Percentiles rank a stretch among this genome's conserved stretches.
phyloP scores from a whole-genome alignment of 352 stramenopile species.

The Globisporangium cystogenes region DNA sequence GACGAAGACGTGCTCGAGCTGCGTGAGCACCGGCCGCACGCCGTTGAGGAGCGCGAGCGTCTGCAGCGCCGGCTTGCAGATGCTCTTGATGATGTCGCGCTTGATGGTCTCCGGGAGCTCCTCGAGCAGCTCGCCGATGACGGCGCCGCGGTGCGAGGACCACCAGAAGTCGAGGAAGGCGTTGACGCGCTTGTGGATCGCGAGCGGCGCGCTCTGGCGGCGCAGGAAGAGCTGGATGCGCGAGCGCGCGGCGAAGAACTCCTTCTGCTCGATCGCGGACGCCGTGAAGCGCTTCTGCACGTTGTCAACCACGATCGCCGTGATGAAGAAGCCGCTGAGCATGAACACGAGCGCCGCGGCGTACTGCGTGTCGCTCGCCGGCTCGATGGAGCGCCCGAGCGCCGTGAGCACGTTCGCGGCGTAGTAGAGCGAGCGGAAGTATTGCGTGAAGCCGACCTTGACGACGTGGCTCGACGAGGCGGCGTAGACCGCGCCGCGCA shows the following conservation, averaged over 20 bases:
- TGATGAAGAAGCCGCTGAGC: constrained; percentile 72
- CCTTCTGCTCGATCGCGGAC: constrained; percentile 66
- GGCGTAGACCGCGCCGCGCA: constrained; percentile 15
- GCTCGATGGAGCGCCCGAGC: constrained; percentile 42
- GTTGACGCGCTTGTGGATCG: constrained; percentile 60
- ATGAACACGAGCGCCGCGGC: constrained; percentile 51
- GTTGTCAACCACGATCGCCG: constrained; percentile 64
- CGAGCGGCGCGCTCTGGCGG: constrained; percentile 46
- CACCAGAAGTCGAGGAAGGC: constrained; percentile 74
- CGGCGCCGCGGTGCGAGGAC: constrained; percentile 54
- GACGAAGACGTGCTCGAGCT: constrained; percentile 53
- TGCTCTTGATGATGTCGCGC: constrained; percentile 49
- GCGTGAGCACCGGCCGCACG: constrained; percentile 31
- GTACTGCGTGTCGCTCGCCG: constrained; percentile 43
- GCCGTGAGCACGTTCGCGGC: constrained; percentile 51
- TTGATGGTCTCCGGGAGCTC: constrained; percentile 60
- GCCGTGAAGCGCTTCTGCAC: constrained; percentile 75
- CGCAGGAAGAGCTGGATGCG: constrained; percentile 65
- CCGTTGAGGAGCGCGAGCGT: constrained; percentile 41
- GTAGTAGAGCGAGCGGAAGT: constrained; percentile 63
- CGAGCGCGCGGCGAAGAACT: constrained; percentile 54
- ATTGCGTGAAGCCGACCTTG: constrained; percentile 33
- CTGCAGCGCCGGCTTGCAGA: constrained; percentile 54
- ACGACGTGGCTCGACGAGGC: constrained; percentile 16
- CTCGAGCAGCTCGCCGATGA: constrained; percentile 50